Evolutionary conservation across 2,329 filamentous ascomycete species (phyloP).

Genomic region (Fusarium compactum): DNA sequence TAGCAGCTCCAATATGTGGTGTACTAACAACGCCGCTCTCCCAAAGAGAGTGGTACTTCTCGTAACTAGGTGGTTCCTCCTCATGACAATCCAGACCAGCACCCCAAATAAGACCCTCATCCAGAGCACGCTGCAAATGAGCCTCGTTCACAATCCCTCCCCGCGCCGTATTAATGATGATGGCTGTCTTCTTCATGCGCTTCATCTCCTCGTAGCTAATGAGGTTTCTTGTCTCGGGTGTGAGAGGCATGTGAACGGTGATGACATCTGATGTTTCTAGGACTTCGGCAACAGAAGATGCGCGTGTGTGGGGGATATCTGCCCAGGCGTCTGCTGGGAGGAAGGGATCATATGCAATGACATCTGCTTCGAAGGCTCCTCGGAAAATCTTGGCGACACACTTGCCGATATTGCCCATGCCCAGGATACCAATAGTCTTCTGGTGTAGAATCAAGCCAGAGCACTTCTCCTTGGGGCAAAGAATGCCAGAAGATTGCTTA

Average conservation of each 20-base stretch:
- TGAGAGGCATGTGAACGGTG: conserved; percentile 55
- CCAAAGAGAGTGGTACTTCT: conserved; percentile 53
- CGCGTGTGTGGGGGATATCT: conserved; percentile 50
- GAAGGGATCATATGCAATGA: conserved; percentile 55
- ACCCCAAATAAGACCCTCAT: conserved; percentile 53
- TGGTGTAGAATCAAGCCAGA: conserved; percentile 53
- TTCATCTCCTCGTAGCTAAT: conserved; percentile 49
- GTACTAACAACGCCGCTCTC: conserved; percentile 55
- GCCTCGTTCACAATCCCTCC: conserved; percentile 56
- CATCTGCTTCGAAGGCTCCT: conserved; percentile 51
- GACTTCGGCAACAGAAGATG: conserved; percentile 50
- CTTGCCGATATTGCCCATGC: conserved; percentile 56
- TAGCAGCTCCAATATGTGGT: conserved; percentile 61
- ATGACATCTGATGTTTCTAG: conserved; percentile 51
- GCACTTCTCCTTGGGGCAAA: conserved; percentile 56
- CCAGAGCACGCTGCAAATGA: conserved; percentile 49
- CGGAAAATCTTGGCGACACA: conserved; percentile 53
- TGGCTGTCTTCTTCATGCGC: conserved; percentile 54
- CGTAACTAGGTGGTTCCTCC: conserved; percentile 54
- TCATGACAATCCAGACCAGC: conserved; percentile 57
- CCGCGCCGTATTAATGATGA: conserved; percentile 56
- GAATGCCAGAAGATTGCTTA: conserved; percentile 47
- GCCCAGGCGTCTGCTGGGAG: conserved; percentile 50
- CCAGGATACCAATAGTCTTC: conserved; percentile 54
- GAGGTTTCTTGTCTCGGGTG: conserved; percentile 48